Evolutionary conservation across 192 early-diverging fungal species (phyloP), one percentile per base, ranked within the genome.

Genomic region (Entomortierella parvispora): DNA sequence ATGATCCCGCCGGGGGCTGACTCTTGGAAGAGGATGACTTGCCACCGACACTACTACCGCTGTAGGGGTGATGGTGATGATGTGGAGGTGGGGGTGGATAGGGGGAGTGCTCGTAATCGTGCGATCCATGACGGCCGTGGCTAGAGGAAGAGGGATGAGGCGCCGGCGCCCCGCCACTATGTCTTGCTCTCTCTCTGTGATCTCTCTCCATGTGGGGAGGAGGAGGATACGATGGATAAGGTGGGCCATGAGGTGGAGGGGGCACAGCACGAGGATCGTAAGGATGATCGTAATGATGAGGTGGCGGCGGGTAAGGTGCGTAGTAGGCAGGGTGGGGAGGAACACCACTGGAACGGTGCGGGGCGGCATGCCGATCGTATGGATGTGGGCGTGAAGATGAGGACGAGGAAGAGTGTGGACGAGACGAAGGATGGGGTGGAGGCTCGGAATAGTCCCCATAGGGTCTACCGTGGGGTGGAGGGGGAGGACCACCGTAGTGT

Each of bases 281-380:
- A 22, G 32, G 49, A 22, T n/a, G 12, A n/a, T 54, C 53, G 1
- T 71, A 60, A 10, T 48, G 67, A 22, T 51, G 45, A 34, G 51
- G 20, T 20, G 51, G 51, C 14, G 57, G 51, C 15, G 52, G 62
- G 33, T 69, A 69, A 28, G 67, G 67, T 23, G 59, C 48, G 45
- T 60, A 69, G n/a, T 58, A 22, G 9, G 22, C 42, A 51, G 49
- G 25, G 14, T 11, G 49, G 15, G 64, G 64, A 54, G 33, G 53
- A 26, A 37, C 8, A 12, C 44, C 54, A 22, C 29, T 33, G 15
- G 14, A 51, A 20, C 33, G 53, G 45, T 60, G 34, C 26, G 52
- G 4, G 20, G 51, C 47, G 25, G 51, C 47, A 26, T 66, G 51
- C 20, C 37, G 37, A 40, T 40, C 37, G 12, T 43, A 54, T 25